A percentile compares a stretch with the other conserved stretches of the same genome.
These are phyloP conservation scores for Suillus cothurnatus DNA, from an alignment of 768 basidiomycete genomes.

Conservation along the genomic window DNA sequence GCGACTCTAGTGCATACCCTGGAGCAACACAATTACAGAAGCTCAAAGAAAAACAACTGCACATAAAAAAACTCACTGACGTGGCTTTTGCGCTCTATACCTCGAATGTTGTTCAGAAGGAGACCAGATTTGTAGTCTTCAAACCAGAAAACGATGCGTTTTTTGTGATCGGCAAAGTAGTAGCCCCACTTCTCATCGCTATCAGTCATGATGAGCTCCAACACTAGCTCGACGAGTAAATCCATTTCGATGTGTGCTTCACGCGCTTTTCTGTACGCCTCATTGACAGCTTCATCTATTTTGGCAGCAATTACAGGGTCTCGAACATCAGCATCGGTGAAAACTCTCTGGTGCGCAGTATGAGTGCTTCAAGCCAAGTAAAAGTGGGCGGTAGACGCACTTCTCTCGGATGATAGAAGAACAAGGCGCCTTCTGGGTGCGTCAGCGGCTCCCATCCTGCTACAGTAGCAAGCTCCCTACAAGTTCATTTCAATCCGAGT, in stretches of 20 bases:
- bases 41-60: not conserved
- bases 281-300: not conserved
- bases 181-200: conserved; percentile 25
- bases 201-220: not conserved
- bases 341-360: not conserved
- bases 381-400: not conserved
- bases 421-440: not conserved
- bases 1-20: not conserved
- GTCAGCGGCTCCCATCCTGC: not conserved
- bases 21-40: not conserved
- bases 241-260: not conserved
- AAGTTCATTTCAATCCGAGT: not conserved
- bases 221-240: not conserved
- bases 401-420: not conserved
- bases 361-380: not conserved
- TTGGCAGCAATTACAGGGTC: not conserved
- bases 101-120: not conserved
- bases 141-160: conserved; percentile 48
- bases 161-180: conserved; percentile 47
- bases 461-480: not conserved
- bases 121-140: conserved; percentile 22
- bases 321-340: not conserved
- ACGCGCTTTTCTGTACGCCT: not conserved
- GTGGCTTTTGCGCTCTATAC: not conserved
- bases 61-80: not conserved